A percentile compares a stretch with the other conserved stretches of the same genome.
Conservation (phyloP, 2,329 filamentous ascomycete species). For the Thelonectria blattea region DNA sequence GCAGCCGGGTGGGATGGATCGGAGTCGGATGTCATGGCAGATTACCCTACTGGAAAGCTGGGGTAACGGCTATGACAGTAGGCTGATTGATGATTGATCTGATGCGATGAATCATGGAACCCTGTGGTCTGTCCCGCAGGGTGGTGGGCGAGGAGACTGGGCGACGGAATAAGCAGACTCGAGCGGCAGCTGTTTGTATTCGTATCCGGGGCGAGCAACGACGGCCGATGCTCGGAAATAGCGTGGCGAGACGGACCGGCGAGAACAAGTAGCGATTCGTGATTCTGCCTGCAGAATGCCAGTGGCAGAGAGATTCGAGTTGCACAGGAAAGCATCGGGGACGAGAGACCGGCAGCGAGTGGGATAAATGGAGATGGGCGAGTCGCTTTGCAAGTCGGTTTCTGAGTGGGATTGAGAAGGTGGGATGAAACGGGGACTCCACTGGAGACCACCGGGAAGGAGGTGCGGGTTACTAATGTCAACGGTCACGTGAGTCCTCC, state of each 20-base stretch:
- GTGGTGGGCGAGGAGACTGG: background rate
- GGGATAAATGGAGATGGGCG: constrained; percentile 29
- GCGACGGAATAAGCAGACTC: background rate
- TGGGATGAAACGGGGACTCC: constrained; percentile 5
- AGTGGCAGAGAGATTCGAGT: constrained; percentile 19
- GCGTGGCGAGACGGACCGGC: background rate
- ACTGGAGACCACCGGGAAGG: background rate
- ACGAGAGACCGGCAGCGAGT: constrained; percentile 10
- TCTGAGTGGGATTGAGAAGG: constrained; percentile 25
- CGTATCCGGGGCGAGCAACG: background rate
- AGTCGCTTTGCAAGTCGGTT: background rate
- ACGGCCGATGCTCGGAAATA: background rate
- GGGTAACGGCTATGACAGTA: background rate
- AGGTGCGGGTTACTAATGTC: constrained; percentile 11
- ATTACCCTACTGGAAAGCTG: constrained; percentile 7
- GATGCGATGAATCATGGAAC: background rate
- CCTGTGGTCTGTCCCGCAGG: background rate
- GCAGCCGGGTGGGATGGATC: constrained; percentile 32
- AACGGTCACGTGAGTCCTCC: background rate
- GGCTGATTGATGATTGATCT: background rate
- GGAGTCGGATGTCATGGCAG: constrained; percentile 22
- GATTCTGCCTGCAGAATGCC: background rate
- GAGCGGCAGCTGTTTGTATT: background rate
- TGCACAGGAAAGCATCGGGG: constrained; percentile 23
- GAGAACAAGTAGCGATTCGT: background rate